A percentile compares a stretch with the other conserved stretches of the same genome.
These are phyloP conservation scores for Elaeis guineensis DNA, from an alignment of 176 grass and related monocot genomes.

Conservation along the genomic window DNA sequence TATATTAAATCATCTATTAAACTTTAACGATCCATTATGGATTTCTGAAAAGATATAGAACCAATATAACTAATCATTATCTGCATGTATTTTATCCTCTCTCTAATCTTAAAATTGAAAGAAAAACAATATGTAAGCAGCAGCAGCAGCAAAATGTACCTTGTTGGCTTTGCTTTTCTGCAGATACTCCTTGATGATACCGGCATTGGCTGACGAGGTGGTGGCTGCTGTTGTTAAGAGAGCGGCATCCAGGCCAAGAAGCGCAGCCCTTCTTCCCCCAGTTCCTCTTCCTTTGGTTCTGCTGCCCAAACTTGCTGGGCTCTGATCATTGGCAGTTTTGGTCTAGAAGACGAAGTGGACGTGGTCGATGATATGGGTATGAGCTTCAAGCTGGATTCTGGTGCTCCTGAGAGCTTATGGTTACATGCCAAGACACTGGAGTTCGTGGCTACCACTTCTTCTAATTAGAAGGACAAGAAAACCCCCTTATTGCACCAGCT, in stretches of 20 bases:
- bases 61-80: too few species aligned
- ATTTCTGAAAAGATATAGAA: too few species aligned
- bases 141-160: constrained; percentile 17
- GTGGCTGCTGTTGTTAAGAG: constrained; percentile 38
- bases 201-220: constrained; percentile 37
- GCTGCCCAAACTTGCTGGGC: constrained; percentile 13
- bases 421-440: constrained; percentile 55
- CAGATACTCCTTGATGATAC: constrained; percentile 75
- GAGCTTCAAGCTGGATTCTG: constrained; percentile 20
- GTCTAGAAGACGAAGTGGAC: not conserved
- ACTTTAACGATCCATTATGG: too few species aligned
- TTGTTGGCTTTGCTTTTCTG: constrained; percentile 98
- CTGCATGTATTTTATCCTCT: too few species aligned
- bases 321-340: constrained; percentile 16
- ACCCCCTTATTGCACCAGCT: too few species aligned
- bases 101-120: too few species aligned
- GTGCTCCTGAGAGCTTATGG: constrained; percentile 2
- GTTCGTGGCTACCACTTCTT: constrained; percentile 53
- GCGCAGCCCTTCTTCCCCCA: constrained; percentile 47
- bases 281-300: not conserved
- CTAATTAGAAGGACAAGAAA: not conserved
- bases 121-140: too few species aligned
- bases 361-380: constrained; percentile 3
- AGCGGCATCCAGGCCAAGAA: constrained; percentile 59
- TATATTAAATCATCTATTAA: too few species aligned